phyloP scores from a whole-genome alignment of 306 rosid genomes.

The Albizia julibrissin region DNA sequence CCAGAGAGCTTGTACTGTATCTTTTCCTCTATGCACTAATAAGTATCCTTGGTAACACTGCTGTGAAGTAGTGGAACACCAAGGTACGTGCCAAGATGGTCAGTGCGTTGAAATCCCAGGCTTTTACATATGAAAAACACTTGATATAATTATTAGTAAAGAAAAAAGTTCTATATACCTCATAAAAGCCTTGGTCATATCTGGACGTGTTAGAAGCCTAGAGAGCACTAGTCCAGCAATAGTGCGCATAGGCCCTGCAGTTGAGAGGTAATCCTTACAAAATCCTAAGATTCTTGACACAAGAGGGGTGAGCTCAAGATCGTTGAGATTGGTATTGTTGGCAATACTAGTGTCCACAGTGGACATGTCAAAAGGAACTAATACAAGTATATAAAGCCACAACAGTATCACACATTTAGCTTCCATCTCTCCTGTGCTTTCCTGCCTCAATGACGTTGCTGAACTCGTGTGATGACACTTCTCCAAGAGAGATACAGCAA shows the following conservation, averaged over 20 bases:
- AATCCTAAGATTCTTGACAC: conserved; percentile 81
- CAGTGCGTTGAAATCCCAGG: not conserved
- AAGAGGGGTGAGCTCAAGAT: conserved; percentile 71
- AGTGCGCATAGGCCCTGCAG: conserved; percentile 87
- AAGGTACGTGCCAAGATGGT: not conserved
- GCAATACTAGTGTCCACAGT: conserved; percentile 83
- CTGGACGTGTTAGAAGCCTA: conserved; percentile 90
- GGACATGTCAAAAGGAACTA: conserved; percentile 95
- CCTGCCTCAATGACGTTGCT: conserved; percentile 64
- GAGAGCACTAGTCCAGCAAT: conserved; percentile 89
- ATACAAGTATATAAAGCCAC: conserved; percentile 90
- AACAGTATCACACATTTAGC: conserved; percentile 86
- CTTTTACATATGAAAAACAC: not conserved
- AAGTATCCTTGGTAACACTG: not conserved
- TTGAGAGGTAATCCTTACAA: conserved; percentile 84
- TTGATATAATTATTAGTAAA: conserved; percentile 9
- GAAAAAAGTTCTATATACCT: conserved; percentile 48
- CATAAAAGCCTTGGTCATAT: conserved; percentile 85
- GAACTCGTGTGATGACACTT: conserved; percentile 66
- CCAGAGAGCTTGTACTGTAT: not conserved
- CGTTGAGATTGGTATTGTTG: conserved; percentile 42
- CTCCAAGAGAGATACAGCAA: conserved; percentile 84
- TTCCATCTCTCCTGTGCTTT: conserved; percentile 95
- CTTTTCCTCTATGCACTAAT: not conserved
- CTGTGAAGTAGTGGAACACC: not conserved